A percentile compares a stretch with the other conserved stretches of the same genome.
Evolutionary conservation across 2,329 filamentous ascomycete species (phyloP).

Genomic region (Geosmithia putterillii): DNA sequence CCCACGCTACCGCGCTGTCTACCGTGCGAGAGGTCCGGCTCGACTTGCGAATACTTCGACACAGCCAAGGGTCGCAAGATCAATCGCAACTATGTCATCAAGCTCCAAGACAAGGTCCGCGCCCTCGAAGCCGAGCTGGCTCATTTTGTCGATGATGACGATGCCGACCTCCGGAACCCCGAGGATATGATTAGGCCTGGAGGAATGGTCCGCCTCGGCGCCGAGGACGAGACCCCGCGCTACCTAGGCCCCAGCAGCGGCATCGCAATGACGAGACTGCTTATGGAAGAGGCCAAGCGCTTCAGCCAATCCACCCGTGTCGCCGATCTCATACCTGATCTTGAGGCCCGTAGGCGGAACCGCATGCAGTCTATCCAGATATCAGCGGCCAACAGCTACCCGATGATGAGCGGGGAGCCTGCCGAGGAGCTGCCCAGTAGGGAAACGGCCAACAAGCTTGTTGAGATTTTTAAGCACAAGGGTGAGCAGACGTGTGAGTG

Average conservation of each 20-base stretch:
- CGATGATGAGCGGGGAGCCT: slow-evolving; percentile 75
- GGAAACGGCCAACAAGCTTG: slow-evolving; percentile 61
- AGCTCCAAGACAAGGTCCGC: slow-evolving; percentile 76
- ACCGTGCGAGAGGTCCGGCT: slow-evolving; percentile 84
- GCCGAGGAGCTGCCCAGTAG: slow-evolving; percentile 64
- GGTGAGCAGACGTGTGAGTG: slow-evolving; percentile 32
- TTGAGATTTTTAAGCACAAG: slow-evolving; percentile 79
- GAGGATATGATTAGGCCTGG: slow-evolving; percentile 83
- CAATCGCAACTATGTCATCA: slow-evolving; percentile 83
- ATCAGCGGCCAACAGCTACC: slow-evolving; percentile 72
- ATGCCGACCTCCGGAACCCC: slow-evolving; percentile 53
- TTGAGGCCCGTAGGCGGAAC: slow-evolving; percentile 42
- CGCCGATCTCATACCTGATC: slow-evolving; percentile 77
- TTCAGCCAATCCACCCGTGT: slow-evolving; percentile 87
- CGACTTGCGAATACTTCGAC: slow-evolving; percentile 91
- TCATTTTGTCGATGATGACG: slow-evolving; percentile 66
- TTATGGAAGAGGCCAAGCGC: slow-evolving; percentile 94
- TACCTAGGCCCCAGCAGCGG: slow-evolving; percentile 91
- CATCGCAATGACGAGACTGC: slow-evolving; percentile 84
- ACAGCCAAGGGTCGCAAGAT: slow-evolving; percentile 76
- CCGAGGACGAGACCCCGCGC: slow-evolving; percentile 73
- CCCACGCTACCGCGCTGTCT: slow-evolving; percentile 82
- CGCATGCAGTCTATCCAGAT: slow-evolving; percentile 48
- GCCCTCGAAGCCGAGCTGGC: slow-evolving; percentile 71
- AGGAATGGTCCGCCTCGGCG: slow-evolving; percentile 72